phyloP scores from a whole-genome alignment of 805 yeast genomes.

The Candida orba region DNA sequence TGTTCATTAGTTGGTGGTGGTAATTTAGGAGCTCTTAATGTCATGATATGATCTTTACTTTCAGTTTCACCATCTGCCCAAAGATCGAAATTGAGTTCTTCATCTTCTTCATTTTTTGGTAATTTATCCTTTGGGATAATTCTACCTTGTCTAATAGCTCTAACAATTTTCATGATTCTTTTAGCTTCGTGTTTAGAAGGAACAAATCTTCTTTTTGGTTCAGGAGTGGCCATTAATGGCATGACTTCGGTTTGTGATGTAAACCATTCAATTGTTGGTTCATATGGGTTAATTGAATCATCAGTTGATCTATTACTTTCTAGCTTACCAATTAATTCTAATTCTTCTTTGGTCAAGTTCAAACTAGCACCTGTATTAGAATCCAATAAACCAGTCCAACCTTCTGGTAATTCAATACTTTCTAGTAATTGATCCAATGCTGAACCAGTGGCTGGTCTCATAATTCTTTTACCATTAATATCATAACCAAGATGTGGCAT shows the following conservation, averaged over 20 bases:
- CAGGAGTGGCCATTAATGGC: slow-evolving; percentile 93
- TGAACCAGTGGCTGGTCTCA: slow-evolving; percentile 97
- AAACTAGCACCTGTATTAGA: slow-evolving; percentile 79
- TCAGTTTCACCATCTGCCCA: slow-evolving; percentile 73
- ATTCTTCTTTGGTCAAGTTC: slow-evolving; percentile 79
- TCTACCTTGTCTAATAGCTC: slow-evolving; percentile 94
- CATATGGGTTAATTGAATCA: slow-evolving; percentile 78
- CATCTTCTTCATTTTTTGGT: slow-evolving; percentile 43
- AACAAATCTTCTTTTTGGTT: slow-evolving; percentile 93
- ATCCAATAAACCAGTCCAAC: slow-evolving; percentile 96
- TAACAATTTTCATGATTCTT: slow-evolving; percentile 91
- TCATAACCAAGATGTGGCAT: slow-evolving; percentile 97
- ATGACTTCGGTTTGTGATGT: slow-evolving; percentile 74
- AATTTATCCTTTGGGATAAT: slow-evolving; percentile 66
- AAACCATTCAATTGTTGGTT: slow-evolving; percentile 94
- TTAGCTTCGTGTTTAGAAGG: slow-evolving; percentile 97
- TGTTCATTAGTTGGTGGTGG: slow-evolving; percentile 97
- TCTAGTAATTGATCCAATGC: slow-evolving; percentile 89
- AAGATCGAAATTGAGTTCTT: slow-evolving; percentile 59
- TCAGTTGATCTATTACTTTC: slow-evolving; percentile 82
- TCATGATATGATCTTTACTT: slow-evolving; percentile 75
- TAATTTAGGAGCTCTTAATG: slow-evolving; percentile 87
- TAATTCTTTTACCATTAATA: slow-evolving; percentile 94
- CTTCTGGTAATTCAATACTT: slow-evolving; percentile 89
- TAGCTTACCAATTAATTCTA: slow-evolving; percentile 79